Conservation (phyloP, 306 rosid genomes). For the Clitoria ternatea region DNA sequence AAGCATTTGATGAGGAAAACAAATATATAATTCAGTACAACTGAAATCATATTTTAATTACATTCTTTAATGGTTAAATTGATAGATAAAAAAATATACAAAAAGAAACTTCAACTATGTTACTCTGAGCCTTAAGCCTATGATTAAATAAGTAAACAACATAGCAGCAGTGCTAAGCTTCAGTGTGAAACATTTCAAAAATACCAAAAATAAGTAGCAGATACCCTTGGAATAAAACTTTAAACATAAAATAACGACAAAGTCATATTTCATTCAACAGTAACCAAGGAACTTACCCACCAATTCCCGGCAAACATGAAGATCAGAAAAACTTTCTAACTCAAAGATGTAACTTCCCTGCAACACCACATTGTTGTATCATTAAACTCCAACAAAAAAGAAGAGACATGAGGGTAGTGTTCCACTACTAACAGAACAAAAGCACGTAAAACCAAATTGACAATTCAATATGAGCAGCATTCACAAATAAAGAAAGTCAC, state of each 20-base stretch:
- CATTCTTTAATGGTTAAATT: not conserved
- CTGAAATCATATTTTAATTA: not conserved
- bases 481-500: not conserved
- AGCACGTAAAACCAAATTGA: no score
- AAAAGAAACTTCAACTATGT: not conserved
- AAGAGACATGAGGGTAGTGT: not conserved
- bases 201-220: not conserved
- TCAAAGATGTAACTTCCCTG: conserved; percentile 93
- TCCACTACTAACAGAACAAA: not conserved
- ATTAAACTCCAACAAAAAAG: not conserved
- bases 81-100: not conserved
- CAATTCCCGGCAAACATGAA: conserved; percentile 74
- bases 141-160: not conserved
- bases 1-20: not conserved
- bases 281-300: conserved; percentile 54
- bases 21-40: not conserved
- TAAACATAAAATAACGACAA: not conserved
- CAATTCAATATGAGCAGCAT: not conserved
- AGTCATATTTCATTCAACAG: conserved; percentile 3
- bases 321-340: conserved; percentile 74
- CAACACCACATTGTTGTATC: conserved; percentile 19
- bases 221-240: not conserved
- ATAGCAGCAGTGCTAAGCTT: conserved; percentile 7
- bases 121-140: conserved; percentile 12
- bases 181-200: conserved; percentile 7